Evolutionary conservation across 2,329 filamentous ascomycete species (phyloP).

Genomic region (Colletotrichum tropicale): DNA sequence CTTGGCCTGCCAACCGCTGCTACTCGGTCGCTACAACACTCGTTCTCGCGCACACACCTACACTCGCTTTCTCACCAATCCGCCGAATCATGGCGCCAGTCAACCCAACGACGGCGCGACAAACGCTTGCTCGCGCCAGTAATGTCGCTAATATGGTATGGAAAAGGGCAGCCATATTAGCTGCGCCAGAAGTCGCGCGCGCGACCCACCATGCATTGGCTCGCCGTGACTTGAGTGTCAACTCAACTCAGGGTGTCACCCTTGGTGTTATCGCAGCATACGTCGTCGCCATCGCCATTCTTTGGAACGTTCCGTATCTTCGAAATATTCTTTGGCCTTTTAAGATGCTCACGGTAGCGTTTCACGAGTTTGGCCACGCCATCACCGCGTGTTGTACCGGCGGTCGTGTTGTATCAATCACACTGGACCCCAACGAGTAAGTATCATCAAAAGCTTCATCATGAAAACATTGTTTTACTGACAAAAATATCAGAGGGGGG

Average conservation of each 20-base stretch:
- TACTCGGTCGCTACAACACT: not conserved
- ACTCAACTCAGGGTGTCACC: conserved; percentile 72
- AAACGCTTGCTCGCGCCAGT: conserved; percentile 7
- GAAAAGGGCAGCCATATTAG: conserved; percentile 3
- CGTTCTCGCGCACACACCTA: not conserved
- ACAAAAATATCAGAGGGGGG: conserved; percentile 40
- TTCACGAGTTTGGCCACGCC: conserved; percentile 81
- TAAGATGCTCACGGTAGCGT: conserved; percentile 86
- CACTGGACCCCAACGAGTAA: conserved; percentile 70
- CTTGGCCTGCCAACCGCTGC: not conserved
- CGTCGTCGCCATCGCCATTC: conserved; percentile 70
- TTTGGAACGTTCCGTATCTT: conserved; percentile 84
- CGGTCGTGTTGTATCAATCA: conserved; percentile 75
- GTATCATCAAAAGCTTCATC: not conserved
- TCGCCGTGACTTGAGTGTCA: conserved; percentile 62
- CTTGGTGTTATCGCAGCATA: conserved; percentile 75
- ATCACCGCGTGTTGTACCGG: conserved; percentile 75
- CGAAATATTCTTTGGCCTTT: conserved; percentile 79
- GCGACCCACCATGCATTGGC: conserved; percentile 33
- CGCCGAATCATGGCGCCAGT: conserved; percentile 4
- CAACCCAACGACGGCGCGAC: conserved; percentile 7
- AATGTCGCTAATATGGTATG: not conserved
- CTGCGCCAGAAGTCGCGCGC: not conserved
- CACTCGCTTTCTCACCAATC: not conserved
- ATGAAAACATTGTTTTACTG: not conserved